phyloP scores from a whole-genome alignment of 768 basidiomycete species.

The Ephemerocybe angulata region DNA sequence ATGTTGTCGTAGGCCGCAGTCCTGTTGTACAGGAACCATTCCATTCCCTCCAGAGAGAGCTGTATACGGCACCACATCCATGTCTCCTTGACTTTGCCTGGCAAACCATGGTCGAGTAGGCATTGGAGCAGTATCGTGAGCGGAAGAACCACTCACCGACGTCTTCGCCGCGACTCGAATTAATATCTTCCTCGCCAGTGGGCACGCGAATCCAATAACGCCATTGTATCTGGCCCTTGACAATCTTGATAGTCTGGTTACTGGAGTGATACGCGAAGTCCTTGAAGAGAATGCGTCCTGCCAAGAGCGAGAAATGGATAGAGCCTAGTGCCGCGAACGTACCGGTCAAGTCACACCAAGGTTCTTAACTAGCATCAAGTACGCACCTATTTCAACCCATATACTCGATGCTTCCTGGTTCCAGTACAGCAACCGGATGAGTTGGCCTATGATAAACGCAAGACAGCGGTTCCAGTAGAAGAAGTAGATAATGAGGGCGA shows the following conservation, averaged over 20 bases:
- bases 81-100: constrained; percentile 16
- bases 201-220: constrained; percentile 89
- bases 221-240: constrained; percentile 88
- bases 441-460: constrained; percentile 59
- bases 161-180: constrained; percentile 41
- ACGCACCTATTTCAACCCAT: constrained; percentile 80
- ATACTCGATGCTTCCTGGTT: constrained; percentile 68
- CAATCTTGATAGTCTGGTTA: constrained; percentile 82
- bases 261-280: constrained; percentile 88
- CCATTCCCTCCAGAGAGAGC: constrained; percentile 76
- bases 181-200: constrained; percentile 68
- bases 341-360: constrained; percentile 3
- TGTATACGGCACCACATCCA: constrained; percentile 74
- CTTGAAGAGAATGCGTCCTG: constrained; percentile 84
- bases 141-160: not conserved
- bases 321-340: constrained; percentile 50
- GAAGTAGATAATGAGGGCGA: constrained; percentile 64
- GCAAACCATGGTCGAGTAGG: constrained; percentile 10
- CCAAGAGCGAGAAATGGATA: constrained; percentile 85
- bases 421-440: constrained; percentile 76
- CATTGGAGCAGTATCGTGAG: constrained; percentile 28
- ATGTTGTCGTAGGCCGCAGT: constrained; percentile 89
- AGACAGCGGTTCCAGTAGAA: constrained; percentile 92
- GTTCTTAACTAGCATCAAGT: not conserved
- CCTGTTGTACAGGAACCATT: constrained; percentile 91